phyloP scores from a whole-genome alignment of 176 grass and related monocot genomes.

The Oryza punctata region DNA sequence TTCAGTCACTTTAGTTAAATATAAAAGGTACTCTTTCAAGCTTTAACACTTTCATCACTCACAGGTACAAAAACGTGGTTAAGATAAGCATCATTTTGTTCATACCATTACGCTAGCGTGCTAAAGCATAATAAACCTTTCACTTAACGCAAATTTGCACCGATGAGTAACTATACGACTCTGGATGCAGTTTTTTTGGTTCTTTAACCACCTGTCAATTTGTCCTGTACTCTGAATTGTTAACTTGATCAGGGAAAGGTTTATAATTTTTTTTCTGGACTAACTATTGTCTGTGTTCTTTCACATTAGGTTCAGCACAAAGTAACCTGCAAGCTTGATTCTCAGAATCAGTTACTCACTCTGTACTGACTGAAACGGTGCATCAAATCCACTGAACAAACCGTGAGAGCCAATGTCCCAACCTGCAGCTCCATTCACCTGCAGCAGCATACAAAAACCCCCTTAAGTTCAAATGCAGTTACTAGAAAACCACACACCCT shows the following conservation, averaged over 20 bases:
- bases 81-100: background rate
- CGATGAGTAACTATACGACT: background rate
- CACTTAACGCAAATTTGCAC: background rate
- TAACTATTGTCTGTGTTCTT: slow-evolving; percentile 32
- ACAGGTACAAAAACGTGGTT: background rate
- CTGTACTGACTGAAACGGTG: slow-evolving; percentile 66
- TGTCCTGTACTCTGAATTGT: background rate
- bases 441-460: background rate
- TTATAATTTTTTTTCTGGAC: background rate
- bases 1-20: slow-evolving; percentile 24
- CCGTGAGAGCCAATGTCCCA: slow-evolving; percentile 64
- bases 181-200: background rate
- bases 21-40: background rate
- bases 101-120: background rate
- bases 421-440: slow-evolving; percentile 61
- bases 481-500: background rate
- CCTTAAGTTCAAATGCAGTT: slow-evolving; percentile 26
- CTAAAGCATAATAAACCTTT: background rate
- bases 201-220: background rate
- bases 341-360: slow-evolving; percentile 52
- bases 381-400: slow-evolving; percentile 53
- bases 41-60: background rate
- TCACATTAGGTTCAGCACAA: background rate
- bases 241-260: background rate
- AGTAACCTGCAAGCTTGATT: slow-evolving; percentile 24